Base-by-base conservation (phyloP, 192 early-diverging fungal genomes). In the Backusella westeae region DNA sequence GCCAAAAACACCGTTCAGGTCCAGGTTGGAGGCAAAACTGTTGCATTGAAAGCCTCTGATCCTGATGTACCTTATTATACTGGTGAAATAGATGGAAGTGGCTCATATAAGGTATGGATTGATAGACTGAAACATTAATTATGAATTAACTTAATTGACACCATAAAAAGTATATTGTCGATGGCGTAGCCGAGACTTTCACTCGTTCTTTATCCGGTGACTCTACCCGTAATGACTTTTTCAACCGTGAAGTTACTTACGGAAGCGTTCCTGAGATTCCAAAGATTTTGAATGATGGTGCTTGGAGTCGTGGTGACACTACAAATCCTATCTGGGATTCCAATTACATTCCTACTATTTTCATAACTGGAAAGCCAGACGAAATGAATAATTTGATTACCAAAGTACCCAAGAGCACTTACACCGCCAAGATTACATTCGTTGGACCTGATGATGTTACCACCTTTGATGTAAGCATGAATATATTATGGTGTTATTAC, bases 261-360 rank as follows among this genome's bases (percentile, higher is more conserved):
- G 84, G 81, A 17, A 72, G 81, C 66, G 76, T 85, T 29, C 84
- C 84, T n/a, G 73, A 76, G 29, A 41, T 85, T 14, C 81, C 84
- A 29, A 78, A 71, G 74, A 76, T 81, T 32, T 78, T 85, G 44
- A 17, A 21, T 36, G 71, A 70, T 15, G 68, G 80, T 46, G 19
- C n/a, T 38, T 87, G 85, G 85, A 81, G 76, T 21, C 85, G 83
- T 46, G 75, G 76, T 19, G 83, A 73, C 2, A 46, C 77, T 46
- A 74, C 77, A 59, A 66, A 79, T 15, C 34, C 68, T 10, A 21
- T 82, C 10, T 87, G 84, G 53, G 83, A 87, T 49, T 53, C 34
- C 44, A 87, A 87, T 63, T 87, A 84, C 75, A 83, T 87, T 67
- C 81, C 85, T 35, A 81, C 77, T 12, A 56, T 87, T 39, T 83